Conservation (phyloP, 1,284 basidiomycete species). For the Puccinia novopanici region DNA sequence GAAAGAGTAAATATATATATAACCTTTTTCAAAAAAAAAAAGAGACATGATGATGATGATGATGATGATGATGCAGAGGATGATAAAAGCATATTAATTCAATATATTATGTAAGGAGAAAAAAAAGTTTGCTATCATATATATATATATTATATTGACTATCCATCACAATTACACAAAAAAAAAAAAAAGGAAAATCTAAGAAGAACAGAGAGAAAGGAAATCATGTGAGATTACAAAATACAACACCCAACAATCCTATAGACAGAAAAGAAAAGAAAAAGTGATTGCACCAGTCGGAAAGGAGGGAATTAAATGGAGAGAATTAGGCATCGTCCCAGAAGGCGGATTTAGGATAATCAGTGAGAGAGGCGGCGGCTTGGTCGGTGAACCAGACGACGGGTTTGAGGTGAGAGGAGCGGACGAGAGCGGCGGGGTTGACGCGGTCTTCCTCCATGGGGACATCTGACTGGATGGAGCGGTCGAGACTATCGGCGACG, state of each 20-base stretch:
- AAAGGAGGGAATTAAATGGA: neutral
- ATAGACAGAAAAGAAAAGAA: neutral
- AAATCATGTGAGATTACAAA: no score
- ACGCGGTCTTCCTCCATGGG: slow-evolving; percentile 50
- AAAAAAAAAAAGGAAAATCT: no score
- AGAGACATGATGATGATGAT: no score
- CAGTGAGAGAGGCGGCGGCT: slow-evolving; percentile 17
- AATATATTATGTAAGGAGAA: no score
- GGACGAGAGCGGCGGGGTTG: slow-evolving; percentile 41
- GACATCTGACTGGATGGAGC: slow-evolving; percentile 44
- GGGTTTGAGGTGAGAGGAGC: slow-evolving; percentile 30
- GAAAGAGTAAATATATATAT: no score
- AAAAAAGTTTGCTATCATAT: no score
- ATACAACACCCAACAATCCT: neutral
- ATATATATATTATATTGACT: no score
- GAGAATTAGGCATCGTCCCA: slow-evolving; percentile 40
- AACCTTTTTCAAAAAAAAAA: no score
- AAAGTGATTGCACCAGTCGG: neutral
- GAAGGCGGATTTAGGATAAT: slow-evolving; percentile 47
- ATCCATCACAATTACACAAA: no score
- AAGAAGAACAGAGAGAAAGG: no score
- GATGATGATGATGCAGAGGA: no score
- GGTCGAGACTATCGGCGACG: slow-evolving; percentile 32
- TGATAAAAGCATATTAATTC: no score
- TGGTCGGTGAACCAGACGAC: slow-evolving; percentile 45